Base-by-base conservation (phyloP, 208 protist genomes). In the Tetramitus jugosus region DNA sequence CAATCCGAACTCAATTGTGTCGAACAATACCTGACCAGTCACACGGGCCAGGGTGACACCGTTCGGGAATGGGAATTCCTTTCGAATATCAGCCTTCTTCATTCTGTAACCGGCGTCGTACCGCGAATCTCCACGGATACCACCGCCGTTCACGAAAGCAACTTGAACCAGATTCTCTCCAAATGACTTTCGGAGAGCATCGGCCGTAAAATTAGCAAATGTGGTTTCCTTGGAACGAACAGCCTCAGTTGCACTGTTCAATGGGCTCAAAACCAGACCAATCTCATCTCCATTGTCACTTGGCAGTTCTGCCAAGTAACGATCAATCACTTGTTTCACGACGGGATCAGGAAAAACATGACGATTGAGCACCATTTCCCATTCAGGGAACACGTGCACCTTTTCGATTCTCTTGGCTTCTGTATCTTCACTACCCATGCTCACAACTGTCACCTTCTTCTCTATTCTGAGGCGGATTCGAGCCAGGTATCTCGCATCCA, bases 61-160 rank as follows among this genome's bases (percentile, higher is more conserved):
- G 29, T 68, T 68, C 4, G 62, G 62, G 14, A 68, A 68, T 29
- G 62, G 62, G 1, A 43, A 68, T 68, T 68, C 62, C 8, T 68
- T 68, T 10, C n/a, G 6, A 20, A 68, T 68, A 33, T 68, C 62
- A 23, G 7, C 29, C 42, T 26, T 68, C 4, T 31, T 68, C 29
- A 68, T 68, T 29, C 29, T 42, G 39, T 43, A 29, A 40, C 37
- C 62, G 26, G 8, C 2, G 17, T 43, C 35, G 8, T 68, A 68
- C 8, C 39, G 42, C 4, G 20, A 7, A 43, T 68, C 62, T 29
- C 62, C 62, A 14, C 62, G 17, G 29, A 68, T 43, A 39, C 35
- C 62, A 43, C 62, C 62, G n/a, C 62, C 62, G 8, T 40, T 43
- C 6, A 68, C 29, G 1, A 68, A 14, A 62, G 26, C n/a, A 62